These are phyloP conservation scores for Boletus eberwhitei DNA, from an alignment of 768 basidiomycete species.

Conservation along the genomic window DNA sequence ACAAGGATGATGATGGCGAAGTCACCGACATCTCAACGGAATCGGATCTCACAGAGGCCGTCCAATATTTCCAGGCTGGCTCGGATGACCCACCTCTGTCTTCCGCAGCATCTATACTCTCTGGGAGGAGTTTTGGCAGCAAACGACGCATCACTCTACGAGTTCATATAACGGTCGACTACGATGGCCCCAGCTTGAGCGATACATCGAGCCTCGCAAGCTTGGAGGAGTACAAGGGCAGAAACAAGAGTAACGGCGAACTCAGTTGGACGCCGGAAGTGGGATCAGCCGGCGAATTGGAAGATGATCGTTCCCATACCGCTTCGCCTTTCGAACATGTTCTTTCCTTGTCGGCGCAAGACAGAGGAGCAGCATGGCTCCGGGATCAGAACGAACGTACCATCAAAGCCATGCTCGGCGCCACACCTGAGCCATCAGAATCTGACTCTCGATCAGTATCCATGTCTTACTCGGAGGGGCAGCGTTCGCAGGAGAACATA, in stretches of 20 bases:
- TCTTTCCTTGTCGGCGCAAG: slow-evolving; percentile 45
- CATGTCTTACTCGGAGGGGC: slow-evolving; percentile 28
- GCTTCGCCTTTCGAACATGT: slow-evolving; percentile 40
- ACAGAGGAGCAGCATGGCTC: slow-evolving; percentile 78
- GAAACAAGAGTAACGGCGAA: slow-evolving; percentile 53
- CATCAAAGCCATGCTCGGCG: slow-evolving; percentile 57
- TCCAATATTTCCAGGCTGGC: slow-evolving; percentile 79
- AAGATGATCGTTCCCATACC: slow-evolving; percentile 52
- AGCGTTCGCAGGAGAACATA: slow-evolving; percentile 38
- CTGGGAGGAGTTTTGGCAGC: slow-evolving; percentile 57
- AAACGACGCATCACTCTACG: slow-evolving; percentile 76
- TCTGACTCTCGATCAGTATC: slow-evolving; percentile 48
- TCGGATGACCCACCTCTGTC: slow-evolving; percentile 67
- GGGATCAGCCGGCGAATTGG: slow-evolving; percentile 42
- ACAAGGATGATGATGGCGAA: slow-evolving; percentile 89
- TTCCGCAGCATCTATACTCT: slow-evolving; percentile 71
- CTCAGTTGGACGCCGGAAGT: slow-evolving; percentile 45
- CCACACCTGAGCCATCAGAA: slow-evolving; percentile 53
- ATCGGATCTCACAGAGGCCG: slow-evolving; percentile 77
- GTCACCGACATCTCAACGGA: slow-evolving; percentile 66
- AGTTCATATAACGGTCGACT: slow-evolving; percentile 78
- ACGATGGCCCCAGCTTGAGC: slow-evolving; percentile 87
- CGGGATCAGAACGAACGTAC: slow-evolving; percentile 74
- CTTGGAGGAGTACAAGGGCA: slow-evolving; percentile 64
- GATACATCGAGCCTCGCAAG: slow-evolving; percentile 83